Evolutionary conservation across 1,139 yeast species (phyloP).

Genomic region (Protomyces arabidopsidicola): DNA sequence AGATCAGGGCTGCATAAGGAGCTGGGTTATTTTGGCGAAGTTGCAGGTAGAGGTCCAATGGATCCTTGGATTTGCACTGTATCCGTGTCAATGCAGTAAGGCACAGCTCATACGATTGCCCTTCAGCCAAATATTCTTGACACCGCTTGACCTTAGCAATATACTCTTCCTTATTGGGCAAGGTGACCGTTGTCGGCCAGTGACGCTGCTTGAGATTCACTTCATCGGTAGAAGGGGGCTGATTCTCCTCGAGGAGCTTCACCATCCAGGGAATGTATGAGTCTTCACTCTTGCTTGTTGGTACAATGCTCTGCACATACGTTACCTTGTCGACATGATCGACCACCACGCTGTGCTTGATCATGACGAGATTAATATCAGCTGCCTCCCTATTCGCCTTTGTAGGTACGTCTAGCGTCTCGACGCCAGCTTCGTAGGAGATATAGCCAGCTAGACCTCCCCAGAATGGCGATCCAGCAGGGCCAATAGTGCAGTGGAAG

Average conservation of each 20-base stretch:
- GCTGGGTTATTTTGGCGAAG: constrained; percentile 77
- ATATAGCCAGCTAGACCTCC: constrained; percentile 87
- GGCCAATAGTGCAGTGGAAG: constrained; percentile 28
- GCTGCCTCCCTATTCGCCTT: background rate
- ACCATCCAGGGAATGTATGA: constrained; percentile 20
- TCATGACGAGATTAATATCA: constrained; percentile 67
- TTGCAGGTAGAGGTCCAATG: constrained; percentile 74
- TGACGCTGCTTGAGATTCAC: background rate
- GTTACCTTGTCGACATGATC: constrained; percentile 50
- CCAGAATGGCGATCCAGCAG: constrained; percentile 57
- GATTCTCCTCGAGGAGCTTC: background rate
- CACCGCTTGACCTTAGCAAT: constrained; percentile 55
- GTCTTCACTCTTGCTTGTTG: constrained; percentile 30
- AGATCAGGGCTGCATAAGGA: constrained; percentile 80
- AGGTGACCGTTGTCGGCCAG: background rate
- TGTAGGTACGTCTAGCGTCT: constrained; percentile 16
- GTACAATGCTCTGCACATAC: constrained; percentile 53
- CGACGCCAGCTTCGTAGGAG: constrained; percentile 58
- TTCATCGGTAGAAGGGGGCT: background rate
- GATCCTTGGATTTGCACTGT: constrained; percentile 31
- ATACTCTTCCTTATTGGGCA: constrained; percentile 58
- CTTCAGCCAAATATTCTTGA: constrained; percentile 65
- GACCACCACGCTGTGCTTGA: constrained; percentile 60
- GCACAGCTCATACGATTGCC: constrained; percentile 93
- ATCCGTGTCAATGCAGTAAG: constrained; percentile 74